Percentiles rank a stretch among this genome's conserved stretches.
These are phyloP conservation scores for Plasmodium fragile DNA, from an alignment of 169 alveolate species.

Conservation along the genomic window DNA sequence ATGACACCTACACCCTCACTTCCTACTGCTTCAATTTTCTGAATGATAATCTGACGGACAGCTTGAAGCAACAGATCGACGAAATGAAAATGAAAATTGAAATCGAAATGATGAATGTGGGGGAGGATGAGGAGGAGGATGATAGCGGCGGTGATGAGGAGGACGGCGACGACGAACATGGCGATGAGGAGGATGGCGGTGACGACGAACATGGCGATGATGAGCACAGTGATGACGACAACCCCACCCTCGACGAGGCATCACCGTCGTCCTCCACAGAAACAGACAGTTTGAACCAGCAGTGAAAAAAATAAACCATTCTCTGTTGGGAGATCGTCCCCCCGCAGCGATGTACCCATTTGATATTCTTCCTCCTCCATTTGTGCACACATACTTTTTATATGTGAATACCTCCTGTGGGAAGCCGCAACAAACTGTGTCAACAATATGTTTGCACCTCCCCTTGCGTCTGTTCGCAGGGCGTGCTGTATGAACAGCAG, in stretches of 20 bases:
- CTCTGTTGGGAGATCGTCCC: neutral
- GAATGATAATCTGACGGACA: constrained; percentile 42
- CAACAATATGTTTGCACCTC: neutral
- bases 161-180: neutral
- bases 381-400: neutral
- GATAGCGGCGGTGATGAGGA: neutral
- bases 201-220: constrained; percentile 35
- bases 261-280: neutral
- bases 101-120: constrained; percentile 65
- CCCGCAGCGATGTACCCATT: neutral
- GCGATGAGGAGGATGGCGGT: constrained; percentile 7
- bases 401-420: neutral
- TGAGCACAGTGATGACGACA: constrained; percentile 4
- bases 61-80: constrained; percentile 52
- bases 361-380: neutral
- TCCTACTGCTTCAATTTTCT: constrained; percentile 66
- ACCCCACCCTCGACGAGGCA: constrained; percentile 8
- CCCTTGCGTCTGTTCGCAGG: neutral
- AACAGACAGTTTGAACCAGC: neutral
- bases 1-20: constrained; percentile 39
- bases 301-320: neutral
- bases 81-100: constrained; percentile 71
- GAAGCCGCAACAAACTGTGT: neutral
- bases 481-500: neutral
- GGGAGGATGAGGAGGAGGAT: constrained; percentile 14